A percentile compares a stretch with the other conserved stretches of the same genome.
Conservation (phyloP, 352 stramenopile genomes). For the Discostella stelligera region DNA sequence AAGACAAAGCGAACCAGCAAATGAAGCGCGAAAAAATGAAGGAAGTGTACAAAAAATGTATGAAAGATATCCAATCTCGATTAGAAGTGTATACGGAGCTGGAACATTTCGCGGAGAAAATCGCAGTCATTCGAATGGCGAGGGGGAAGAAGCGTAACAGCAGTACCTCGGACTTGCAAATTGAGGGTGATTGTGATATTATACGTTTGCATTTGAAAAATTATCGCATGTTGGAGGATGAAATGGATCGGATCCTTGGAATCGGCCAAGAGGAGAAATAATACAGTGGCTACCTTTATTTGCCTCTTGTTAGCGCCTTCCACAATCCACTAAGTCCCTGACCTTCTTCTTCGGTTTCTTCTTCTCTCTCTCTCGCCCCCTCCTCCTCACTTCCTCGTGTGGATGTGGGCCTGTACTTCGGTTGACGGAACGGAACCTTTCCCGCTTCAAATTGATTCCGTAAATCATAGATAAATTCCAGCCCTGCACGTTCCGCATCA, state of each 20-base stretch:
- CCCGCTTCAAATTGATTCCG: conserved; percentile 82
- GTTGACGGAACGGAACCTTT: conserved; percentile 62
- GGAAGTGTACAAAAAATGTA: conserved; percentile 5
- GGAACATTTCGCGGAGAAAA: conserved; percentile 10
- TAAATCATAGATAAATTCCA: conserved; percentile 83
- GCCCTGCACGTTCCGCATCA: conserved; percentile 61
- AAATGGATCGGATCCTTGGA: conserved; percentile 7
- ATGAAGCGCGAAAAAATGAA: conserved; percentile 4
- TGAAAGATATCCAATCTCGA: conserved; percentile 17
- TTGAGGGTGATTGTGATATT: conserved; percentile 13
- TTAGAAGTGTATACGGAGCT: conserved; percentile 19
- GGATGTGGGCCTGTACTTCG: conserved; percentile 26
- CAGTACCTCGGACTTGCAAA: background rate
- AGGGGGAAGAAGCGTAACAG: background rate
- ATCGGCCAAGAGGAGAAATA: conserved; percentile 3
- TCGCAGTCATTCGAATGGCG: background rate
- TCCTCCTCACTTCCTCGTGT: background rate
- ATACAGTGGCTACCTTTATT: conserved; percentile 10
- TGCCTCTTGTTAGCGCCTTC: conserved; percentile 49
- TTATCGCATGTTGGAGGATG: conserved; percentile 29
- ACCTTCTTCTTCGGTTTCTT: conserved; percentile 37
- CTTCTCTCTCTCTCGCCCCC: too few relatives aligned
- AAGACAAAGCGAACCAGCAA: conserved; percentile 16
- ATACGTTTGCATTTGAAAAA: conserved; percentile 20
- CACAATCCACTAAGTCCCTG: conserved; percentile 56